Evolutionary conservation across 192 early-diverging fungal genomes (phyloP), one percentile per base, ranked within the genome.

Genomic region (Entomortierella beljakovae): DNA sequence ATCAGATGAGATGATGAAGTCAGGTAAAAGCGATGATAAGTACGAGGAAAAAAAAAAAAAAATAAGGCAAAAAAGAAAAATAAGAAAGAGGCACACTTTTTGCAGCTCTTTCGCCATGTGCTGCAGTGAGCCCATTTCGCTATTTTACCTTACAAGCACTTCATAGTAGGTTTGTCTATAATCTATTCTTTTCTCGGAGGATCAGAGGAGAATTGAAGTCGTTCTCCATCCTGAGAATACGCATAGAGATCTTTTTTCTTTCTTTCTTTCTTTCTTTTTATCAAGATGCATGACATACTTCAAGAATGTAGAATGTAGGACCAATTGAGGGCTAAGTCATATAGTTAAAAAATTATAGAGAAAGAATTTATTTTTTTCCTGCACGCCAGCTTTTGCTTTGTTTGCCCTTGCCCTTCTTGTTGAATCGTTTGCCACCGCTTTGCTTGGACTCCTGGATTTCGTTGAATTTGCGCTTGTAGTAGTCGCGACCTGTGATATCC

Each of bases 391-490:
- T 74, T 46, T 85, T 82, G 49, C 61, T 77, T 54, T 76, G 66
- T 58, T 82, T 81, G 23, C 69, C 79, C 61, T 84, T 84, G 42
- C 83, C 62, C 42, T 88, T 85, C 70, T 90, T 88, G 52, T 74
- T 81, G 35, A 86, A 74, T 32, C 77, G 74, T 57, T 87, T 88
- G 42, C 88, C 88, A 13, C 87, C 87, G 26, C 67, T 79, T 57
- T 82, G 84, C 26, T 80, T 87, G 25, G 62, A 43, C 15, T 83
- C 82, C 59, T 96, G 94, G 33, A 97, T 92, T 58, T 95, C 94
- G 32, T 84, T 61, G 33, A 92, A 92, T 85, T 96, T 95, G 53
- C 92, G 82, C 89, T 98, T 98, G 74, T 95, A 93, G 69, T 97
- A 97, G 48, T 84, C 80, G 58, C 90, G 86, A 0, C 89, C 84